phyloP scores from a whole-genome alignment of 768 basidiomycete species.

The Leccinum aurantiacum region DNA sequence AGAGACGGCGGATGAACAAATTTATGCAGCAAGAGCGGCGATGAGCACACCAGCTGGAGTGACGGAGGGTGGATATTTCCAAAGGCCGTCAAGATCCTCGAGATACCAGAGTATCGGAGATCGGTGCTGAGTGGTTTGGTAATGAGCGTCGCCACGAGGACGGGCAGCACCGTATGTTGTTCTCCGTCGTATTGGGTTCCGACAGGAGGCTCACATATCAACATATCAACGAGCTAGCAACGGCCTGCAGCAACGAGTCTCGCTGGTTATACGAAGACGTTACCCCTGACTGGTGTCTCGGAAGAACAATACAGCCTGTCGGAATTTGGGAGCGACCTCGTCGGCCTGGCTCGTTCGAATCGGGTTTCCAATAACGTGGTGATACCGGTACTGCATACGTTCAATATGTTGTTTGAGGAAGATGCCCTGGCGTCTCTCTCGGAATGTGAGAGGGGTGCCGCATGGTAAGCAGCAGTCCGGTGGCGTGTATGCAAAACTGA shows the following conservation, averaged over 20 bases:
- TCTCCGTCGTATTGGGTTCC: conserved; percentile 7
- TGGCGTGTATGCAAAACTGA: conserved; percentile 13
- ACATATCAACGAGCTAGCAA: conserved; percentile 47
- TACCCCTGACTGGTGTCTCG: conserved; percentile 43
- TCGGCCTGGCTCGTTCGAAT: conserved; percentile 52
- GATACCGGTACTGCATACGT: conserved; percentile 78
- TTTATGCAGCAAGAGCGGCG: conserved; percentile 34
- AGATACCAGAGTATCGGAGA: conserved; percentile 59
- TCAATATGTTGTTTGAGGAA: conserved; percentile 70
- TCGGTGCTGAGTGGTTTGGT: conserved; percentile 69
- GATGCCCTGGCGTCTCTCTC: conserved; percentile 55
- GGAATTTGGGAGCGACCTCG: conserved; percentile 57
- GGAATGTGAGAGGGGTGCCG: conserved; percentile 45
- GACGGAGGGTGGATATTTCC: conserved; percentile 77
- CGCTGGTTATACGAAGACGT: conserved; percentile 50
- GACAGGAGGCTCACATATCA: conserved; percentile 17
- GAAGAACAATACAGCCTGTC: conserved; percentile 45
- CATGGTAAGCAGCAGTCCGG: conserved; percentile 45
- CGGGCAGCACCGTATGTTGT: conserved; percentile 74
- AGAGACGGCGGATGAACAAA: conserved; percentile 2
- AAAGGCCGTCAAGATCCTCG: conserved; percentile 62
- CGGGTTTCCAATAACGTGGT: conserved; percentile 67
- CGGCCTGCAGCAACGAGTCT: conserved; percentile 64
- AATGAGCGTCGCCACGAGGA: conserved; percentile 79
- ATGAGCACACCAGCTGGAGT: conserved; percentile 52